Conservation (phyloP, 139 green algal genomes). For the Astrephomene gubernaculifera region DNA sequence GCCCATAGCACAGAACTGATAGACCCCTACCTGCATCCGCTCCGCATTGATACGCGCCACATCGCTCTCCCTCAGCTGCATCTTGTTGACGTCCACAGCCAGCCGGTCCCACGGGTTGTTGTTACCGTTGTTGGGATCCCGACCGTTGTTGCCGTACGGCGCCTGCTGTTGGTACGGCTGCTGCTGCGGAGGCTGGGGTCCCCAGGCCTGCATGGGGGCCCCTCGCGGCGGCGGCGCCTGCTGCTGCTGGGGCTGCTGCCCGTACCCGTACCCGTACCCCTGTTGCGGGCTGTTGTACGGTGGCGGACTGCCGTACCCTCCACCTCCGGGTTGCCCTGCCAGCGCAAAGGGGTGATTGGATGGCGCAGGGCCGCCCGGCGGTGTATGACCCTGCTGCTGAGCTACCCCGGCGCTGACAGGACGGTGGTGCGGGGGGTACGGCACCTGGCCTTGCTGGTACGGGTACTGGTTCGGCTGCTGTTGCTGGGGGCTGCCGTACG, state of each 20-base stretch:
- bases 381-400: background rate
- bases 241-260: background rate
- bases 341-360: conserved; percentile 23
- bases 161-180: background rate
- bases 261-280: no score
- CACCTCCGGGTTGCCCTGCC: background rate
- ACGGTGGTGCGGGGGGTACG: conserved; percentile 28
- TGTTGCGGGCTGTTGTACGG: background rate
- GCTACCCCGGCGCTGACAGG: background rate
- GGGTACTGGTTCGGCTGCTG: conserved; percentile 29
- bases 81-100: conserved; percentile 51
- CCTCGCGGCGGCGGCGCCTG: background rate
- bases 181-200: background rate
- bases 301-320: background rate
- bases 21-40: conserved; percentile 9
- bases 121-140: no score
- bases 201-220: background rate
- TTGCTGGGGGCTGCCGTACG: conserved; percentile 14
- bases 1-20: no score
- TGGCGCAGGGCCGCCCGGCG: background rate
- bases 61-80: conserved; percentile 43
- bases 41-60: conserved; percentile 22
- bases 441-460: conserved; percentile 2
- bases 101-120: conserved; percentile 43
- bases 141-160: background rate